These are phyloP conservation scores for Vishniacozyma victoriae DNA, from an alignment of 768 basidiomycete species.

Conservation along the genomic window DNA sequence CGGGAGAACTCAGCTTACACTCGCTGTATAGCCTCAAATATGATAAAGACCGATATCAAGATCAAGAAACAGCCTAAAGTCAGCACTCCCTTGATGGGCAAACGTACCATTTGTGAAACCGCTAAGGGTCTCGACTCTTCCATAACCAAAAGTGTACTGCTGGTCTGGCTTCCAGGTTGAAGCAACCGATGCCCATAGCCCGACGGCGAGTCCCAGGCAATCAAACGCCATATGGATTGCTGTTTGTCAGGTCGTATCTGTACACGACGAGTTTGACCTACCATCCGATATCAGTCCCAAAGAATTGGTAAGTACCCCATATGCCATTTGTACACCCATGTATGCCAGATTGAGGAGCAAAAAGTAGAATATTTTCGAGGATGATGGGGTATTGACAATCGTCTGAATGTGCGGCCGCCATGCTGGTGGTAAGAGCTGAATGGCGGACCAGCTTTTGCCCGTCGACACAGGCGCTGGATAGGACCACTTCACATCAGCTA, in stretches of 20 bases:
- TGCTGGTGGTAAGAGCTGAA: conserved; percentile 34
- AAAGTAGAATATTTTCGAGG: conserved; percentile 94
- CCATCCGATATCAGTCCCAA: conserved; percentile 95
- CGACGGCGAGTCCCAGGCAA: conserved; percentile 93
- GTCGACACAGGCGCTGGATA: conserved; percentile 4
- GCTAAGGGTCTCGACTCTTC: conserved; percentile 91
- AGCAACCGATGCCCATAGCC: conserved; percentile 93
- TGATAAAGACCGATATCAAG: conserved; percentile 87
- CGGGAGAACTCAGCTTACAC: conserved; percentile 55
- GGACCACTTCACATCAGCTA: conserved; percentile 1
- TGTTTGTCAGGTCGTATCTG: conserved; percentile 42
- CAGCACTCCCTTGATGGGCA: conserved; percentile 42
- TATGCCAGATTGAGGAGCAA: conserved; percentile 87
- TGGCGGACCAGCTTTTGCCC: conserved; percentile 18
- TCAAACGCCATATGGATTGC: conserved; percentile 99
- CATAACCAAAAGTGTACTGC: conserved; percentile 92
- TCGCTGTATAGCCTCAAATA: conserved; percentile 94
- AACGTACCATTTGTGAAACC: conserved; percentile 98
- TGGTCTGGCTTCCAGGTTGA: conserved; percentile 95
- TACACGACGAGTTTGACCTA: conserved; percentile 46
- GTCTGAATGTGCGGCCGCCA: conserved; percentile 67
- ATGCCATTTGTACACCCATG: conserved; percentile 88
- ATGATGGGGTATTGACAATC: conserved; percentile 84
- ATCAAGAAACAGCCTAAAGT: conserved; percentile 38
- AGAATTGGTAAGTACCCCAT: conserved; percentile 93